Percentiles rank a stretch among this genome's conserved stretches.
phyloP scores from a whole-genome alignment of 225 moss, liverwort and hornwort genomes.

The Pseudisothecium myosuroides region DNA sequence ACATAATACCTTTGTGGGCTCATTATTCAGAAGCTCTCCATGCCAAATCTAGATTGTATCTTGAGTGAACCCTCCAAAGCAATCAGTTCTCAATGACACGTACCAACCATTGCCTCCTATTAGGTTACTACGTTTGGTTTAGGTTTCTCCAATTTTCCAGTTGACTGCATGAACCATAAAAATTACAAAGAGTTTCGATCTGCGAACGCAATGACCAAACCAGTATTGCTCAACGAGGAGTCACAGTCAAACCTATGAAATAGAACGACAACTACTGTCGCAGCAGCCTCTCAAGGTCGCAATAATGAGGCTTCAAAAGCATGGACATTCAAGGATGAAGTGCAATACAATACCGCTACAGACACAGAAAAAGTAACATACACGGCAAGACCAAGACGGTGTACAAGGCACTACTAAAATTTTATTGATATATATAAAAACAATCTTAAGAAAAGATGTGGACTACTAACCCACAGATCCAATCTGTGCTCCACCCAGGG shows the following conservation, averaged over 20 bases:
- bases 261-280: no score
- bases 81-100: not conserved
- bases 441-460: constrained; percentile 37
- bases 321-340: not conserved
- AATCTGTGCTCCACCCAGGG: constrained; percentile 10
- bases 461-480: not conserved
- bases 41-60: no score
- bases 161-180: not conserved
- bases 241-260: not conserved
- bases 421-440: constrained; percentile 32
- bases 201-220: not conserved
- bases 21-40: no score
- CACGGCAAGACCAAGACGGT: not conserved
- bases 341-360: not conserved
- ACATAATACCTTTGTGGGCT: no score
- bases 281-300: not conserved
- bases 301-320: not conserved
- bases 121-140: no score
- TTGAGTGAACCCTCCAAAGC: not conserved
- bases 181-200: not conserved
- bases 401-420: constrained; percentile 15
- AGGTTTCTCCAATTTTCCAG: no score
- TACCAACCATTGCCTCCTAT: no score
- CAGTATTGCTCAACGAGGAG: not conserved
- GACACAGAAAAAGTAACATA: not conserved